Evolutionary conservation across 108 stramenopile genomes (phyloP), one percentile per base, ranked within the genome.

Genomic region (Cyclostephanos invisitatus): DNA sequence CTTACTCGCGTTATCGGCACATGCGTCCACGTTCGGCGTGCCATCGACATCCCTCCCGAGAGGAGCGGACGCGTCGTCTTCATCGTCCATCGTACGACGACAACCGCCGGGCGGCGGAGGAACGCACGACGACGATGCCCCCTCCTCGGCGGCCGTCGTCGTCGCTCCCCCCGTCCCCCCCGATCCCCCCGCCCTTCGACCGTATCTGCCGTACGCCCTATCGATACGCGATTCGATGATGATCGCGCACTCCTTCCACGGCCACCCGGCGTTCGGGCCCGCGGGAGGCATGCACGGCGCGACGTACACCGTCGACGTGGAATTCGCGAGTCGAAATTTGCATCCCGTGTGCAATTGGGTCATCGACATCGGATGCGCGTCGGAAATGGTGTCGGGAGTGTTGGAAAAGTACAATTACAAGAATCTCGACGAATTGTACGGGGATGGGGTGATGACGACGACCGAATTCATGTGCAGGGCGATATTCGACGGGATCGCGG

Each of bases 251-350:
- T 89, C 87, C 37, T 97, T 97, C 66, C 90, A 95, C 61, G 64
- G 74, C 28, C 80, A 94, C 69, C 87, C 87, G 40, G 68, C 87
- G 37, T 97, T 97, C 63, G 96, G 96, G 4, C 95, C 96, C 5
- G 96, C 96, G 24, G 94, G 95, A 29, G 84, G 90, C n/a, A 36
- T 95, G 71, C 96, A 97, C 60, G 96, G 96, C 5, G 96, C 96
- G 5, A 97, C 96, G 18, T 97, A 97, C 78, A 97, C 95, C 8
- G 91, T 90, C 50, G 96, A 97, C 55, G 96, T 95, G 15, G 92
- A 95, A 55, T 96, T 97, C 81, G 72, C 77, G 20, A 73, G 86
- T 10, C 59, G 75, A 25, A 57, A 76, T 2, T 67, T 97, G 32
- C 79, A 87, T 44, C 73, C 74, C 22, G 83, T 83, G 70, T 81